Evolutionary conservation across 1,284 basidiomycete species (phyloP).

Genomic region (Cutaneotrichosporon mucoides): DNA sequence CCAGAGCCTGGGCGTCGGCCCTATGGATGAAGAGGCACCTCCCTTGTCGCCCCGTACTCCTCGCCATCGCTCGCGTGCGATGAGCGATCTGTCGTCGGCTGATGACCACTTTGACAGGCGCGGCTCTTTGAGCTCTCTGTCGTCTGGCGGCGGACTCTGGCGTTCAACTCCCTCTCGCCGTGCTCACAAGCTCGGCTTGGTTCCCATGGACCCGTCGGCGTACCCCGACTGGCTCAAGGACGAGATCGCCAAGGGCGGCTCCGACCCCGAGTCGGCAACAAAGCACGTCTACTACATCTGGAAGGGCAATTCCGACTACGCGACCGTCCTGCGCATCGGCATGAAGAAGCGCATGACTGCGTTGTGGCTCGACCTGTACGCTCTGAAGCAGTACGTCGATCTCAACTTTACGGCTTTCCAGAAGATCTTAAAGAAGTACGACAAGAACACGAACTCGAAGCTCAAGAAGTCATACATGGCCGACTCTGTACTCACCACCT

Average conservation of each 20-base stretch:
- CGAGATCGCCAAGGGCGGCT: slow-evolving; percentile 7
- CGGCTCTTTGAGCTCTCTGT: slow-evolving; percentile 40
- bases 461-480: slow-evolving; percentile 80
- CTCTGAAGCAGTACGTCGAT: slow-evolving; percentile 86
- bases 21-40: background rate
- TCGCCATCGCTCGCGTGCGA: slow-evolving; percentile 17
- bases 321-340: slow-evolving; percentile 79
- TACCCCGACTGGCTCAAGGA: slow-evolving; percentile 33
- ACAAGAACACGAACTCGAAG: slow-evolving; percentile 86
- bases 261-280: slow-evolving; percentile 3
- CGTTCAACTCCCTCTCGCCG: slow-evolving; percentile 1
- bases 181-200: slow-evolving; percentile 16
- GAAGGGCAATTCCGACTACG: slow-evolving; percentile 77
- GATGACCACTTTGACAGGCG: slow-evolving; percentile 30
- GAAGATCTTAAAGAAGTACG: slow-evolving; percentile 98
- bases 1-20: slow-evolving; percentile 4
- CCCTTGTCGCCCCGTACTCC: slow-evolving; percentile 12
- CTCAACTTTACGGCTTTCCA: slow-evolving; percentile 91
- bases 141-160: slow-evolving; percentile 20
- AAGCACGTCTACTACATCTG: slow-evolving; percentile 56
- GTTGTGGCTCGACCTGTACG: slow-evolving; percentile 78
- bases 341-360: slow-evolving; percentile 88
- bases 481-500: slow-evolving; percentile 63
- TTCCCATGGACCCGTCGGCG: slow-evolving; percentile 32
- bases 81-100: slow-evolving; percentile 30